Evolutionary conservation across 2,329 filamentous ascomycete genomes (phyloP).

Genomic region (Amesomyces nigricolor): DNA sequence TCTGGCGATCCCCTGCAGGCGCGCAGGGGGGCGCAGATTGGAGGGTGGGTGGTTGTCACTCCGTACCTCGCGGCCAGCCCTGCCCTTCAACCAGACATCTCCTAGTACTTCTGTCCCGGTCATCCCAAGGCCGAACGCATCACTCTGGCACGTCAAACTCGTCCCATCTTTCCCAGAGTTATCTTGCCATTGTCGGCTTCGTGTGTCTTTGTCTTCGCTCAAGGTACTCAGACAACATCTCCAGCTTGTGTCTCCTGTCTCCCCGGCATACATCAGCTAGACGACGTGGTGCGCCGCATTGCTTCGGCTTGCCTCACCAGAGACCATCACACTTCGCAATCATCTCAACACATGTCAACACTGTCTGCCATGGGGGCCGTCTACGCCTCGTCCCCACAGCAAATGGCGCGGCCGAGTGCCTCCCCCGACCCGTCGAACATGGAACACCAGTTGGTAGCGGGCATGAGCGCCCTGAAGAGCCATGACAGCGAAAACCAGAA

Average conservation of each 20-base stretch:
- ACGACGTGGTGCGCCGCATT: slow-evolving; percentile 6
- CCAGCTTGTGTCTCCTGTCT: background rate
- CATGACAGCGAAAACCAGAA: slow-evolving; percentile 11
- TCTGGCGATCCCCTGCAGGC: too few relatives aligned
- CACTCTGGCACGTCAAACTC: slow-evolving; percentile 16
- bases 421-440: slow-evolving; percentile 5
- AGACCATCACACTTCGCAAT: slow-evolving; percentile 6
- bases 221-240: slow-evolving; percentile 1
- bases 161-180: background rate
- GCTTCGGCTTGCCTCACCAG: background rate
- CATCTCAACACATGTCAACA: slow-evolving; percentile 10
- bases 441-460: slow-evolving; percentile 3
- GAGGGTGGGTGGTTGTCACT: too few relatives aligned
- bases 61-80: background rate
- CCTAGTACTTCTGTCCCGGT: slow-evolving; percentile 9
- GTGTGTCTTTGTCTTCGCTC: slow-evolving; percentile 11
- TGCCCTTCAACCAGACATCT: background rate
- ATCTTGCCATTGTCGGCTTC: slow-evolving; percentile 4
- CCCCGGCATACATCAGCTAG: background rate
- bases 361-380: slow-evolving; percentile 8
- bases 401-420: slow-evolving; percentile 2
- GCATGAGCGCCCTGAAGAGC: slow-evolving; percentile 10
- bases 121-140: slow-evolving; percentile 1
- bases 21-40: background rate
- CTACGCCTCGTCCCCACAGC: slow-evolving; percentile 12